phyloP scores from a whole-genome alignment of 345 rosid species.

The Microthlaspi erraticum region DNA sequence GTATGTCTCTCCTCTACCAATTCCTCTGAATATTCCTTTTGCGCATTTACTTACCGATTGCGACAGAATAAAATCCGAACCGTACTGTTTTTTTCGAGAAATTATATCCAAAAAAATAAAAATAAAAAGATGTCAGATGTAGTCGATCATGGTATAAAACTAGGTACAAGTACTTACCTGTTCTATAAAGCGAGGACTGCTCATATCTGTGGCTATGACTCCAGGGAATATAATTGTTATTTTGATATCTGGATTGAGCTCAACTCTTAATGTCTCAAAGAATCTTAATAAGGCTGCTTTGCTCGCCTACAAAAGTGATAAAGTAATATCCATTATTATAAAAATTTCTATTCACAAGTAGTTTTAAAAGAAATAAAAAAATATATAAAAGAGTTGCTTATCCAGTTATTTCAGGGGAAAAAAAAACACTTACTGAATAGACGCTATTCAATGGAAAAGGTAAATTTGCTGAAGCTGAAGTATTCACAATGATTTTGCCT shows the following conservation, averaged over 20 bases:
- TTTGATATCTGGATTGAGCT: conserved; percentile 51
- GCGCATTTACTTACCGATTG: conserved; percentile 27
- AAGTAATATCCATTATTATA: too few species aligned
- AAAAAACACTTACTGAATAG: conserved; percentile 46
- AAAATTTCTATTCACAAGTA: too few species aligned
- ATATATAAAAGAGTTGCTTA: not conserved
- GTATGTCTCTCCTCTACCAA: conserved; percentile 33
- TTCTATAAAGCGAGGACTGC: conserved; percentile 24
- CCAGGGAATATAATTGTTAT: conserved; percentile 59
- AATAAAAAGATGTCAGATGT: not conserved
- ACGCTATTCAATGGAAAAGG: conserved; percentile 37
- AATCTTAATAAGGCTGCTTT: too few species aligned
- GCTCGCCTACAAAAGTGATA: conserved; percentile 49
- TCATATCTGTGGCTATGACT: conserved; percentile 40
- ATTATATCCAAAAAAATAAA: not conserved
- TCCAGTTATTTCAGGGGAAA: not conserved
- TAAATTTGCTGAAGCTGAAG: conserved; percentile 42
- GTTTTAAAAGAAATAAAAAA: too few species aligned
- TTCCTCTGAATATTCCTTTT: conserved; percentile 29
- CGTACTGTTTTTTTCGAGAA: conserved; percentile 24
- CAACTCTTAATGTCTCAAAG: conserved; percentile 57
- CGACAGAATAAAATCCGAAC: conserved; percentile 21
- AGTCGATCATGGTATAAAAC: too few species aligned
- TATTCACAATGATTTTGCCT: conserved; percentile 54
- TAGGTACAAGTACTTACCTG: conserved; percentile 7